Base-by-base conservation (phyloP, 1,284 basidiomycete genomes). In the Malassezia obtusa region DNA sequence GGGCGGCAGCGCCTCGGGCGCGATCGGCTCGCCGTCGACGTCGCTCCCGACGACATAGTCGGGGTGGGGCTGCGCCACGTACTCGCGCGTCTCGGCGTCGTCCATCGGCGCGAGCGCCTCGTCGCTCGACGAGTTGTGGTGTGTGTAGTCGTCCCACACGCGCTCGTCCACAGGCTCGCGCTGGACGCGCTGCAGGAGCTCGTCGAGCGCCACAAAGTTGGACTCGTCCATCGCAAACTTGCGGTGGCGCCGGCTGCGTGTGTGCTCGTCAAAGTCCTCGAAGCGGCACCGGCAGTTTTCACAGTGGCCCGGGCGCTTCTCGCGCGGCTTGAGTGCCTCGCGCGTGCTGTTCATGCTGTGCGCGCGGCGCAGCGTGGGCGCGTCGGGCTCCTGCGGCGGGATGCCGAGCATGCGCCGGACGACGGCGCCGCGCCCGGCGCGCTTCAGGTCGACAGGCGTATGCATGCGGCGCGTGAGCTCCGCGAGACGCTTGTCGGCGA, bases 281-380 rank as follows among this genome's bases (percentile, higher is more conserved):
- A 91, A 99, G 73, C 89, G 88, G 50, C 81, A 71, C 21, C 92
- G 81, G 75, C 94, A 99, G 75, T 91, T 94, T 73, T 99, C 94
- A 76, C 94, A 99, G 76, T 96, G 98, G 10, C 94, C 94, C 7
- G 91, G 88, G 75, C 89, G 95, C 68, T 81, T 85, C 48, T 81
- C 85, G 76, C 89, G 52, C 1, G 59, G 56, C 19, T 46, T 49
- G 19, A 12, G 24, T 8, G 31, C 28, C n/a, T 25, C 32, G 22
- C 32, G 25, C 26, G 26, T 54, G 50, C 65, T 69, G 45, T 58
- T 61, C 49, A 48, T 41, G 26, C 52, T 55, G 21, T 31, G 40
- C 19, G 52, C 35, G 14, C 52, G 52, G 4, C 48, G 46, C 24
- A 55, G 33, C 22, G 22, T 26, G 30, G 40, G 15, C 2, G 25